Conservation (phyloP, 108 stramenopile species). For the Tribonema minus region DNA sequence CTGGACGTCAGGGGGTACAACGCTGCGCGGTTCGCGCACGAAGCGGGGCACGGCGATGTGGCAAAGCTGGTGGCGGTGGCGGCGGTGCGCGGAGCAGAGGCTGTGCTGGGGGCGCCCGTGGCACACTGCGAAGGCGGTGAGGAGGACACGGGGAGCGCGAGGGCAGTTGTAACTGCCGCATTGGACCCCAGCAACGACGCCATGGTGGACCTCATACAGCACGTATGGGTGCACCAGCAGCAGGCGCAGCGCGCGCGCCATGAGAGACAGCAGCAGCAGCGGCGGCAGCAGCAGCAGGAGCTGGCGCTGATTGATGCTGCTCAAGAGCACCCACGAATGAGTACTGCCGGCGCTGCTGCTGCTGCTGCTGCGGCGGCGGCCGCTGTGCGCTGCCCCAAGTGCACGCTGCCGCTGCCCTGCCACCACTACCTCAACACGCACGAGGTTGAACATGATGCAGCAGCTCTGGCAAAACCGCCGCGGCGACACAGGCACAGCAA, state of each 20-base stretch:
- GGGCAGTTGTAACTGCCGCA: neutral
- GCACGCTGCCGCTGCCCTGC: conserved; percentile 15
- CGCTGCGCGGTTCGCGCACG: conserved; percentile 16
- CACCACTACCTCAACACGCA: too few relatives aligned
- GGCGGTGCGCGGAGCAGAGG: neutral
- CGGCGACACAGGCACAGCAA: too few relatives aligned
- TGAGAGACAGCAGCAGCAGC: neutral
- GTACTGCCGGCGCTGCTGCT: too few relatives aligned
- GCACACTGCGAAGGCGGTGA: neutral
- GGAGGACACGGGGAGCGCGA: neutral
- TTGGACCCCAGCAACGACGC: conserved; percentile 17
- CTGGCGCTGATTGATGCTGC: neutral
- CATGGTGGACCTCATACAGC: neutral
- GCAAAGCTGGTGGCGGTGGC: conserved; percentile 21
- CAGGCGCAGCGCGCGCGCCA: neutral
- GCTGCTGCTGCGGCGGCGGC: too few relatives aligned
- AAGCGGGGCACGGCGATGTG: conserved; percentile 2
- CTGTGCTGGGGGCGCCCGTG: conserved; percentile 3
- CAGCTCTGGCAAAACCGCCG: too few relatives aligned
- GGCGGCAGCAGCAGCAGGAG: neutral
- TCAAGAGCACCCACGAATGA: too few relatives aligned
- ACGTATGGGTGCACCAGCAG: neutral
- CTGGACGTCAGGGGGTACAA: conserved; percentile 17
- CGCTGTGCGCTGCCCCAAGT: conserved; percentile 41
- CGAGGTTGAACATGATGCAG: too few relatives aligned